Conservation (phyloP, 768 basidiomycete species). For the Chalciporus piperatus region DNA sequence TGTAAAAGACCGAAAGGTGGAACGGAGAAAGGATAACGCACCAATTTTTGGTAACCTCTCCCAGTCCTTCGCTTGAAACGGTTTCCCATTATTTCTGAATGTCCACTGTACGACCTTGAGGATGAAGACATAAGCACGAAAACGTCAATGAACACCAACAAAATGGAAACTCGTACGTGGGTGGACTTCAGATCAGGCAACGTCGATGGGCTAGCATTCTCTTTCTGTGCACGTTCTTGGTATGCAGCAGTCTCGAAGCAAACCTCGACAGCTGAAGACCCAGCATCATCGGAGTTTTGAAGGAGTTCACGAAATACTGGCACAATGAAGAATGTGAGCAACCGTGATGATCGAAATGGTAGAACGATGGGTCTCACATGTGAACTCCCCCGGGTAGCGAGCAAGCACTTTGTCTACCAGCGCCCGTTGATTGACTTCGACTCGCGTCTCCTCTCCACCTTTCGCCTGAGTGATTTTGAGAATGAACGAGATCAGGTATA, state of each 20-base stretch:
- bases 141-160: not conserved
- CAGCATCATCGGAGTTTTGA: slow-evolving; percentile 93
- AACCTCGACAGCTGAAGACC: slow-evolving; percentile 69
- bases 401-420: slow-evolving; percentile 94
- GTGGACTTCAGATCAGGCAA: slow-evolving; percentile 67
- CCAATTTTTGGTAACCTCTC: slow-evolving; percentile 85
- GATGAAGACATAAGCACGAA: not conserved
- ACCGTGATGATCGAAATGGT: not conserved
- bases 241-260: slow-evolving; percentile 63
- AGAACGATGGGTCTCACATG: slow-evolving; percentile 39
- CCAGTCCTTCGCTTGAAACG: slow-evolving; percentile 88
- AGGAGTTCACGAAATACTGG: slow-evolving; percentile 74
- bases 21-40: slow-evolving; percentile 23
- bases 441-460: slow-evolving; percentile 58
- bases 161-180: slow-evolving; percentile 35
- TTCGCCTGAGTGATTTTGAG: slow-evolving; percentile 33
- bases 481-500: not conserved
- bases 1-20: not conserved
- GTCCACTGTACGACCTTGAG: slow-evolving; percentile 74
- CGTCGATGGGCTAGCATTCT: slow-evolving; percentile 6
- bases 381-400: slow-evolving; percentile 91
- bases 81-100: slow-evolving; percentile 82
- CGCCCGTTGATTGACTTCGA: slow-evolving; percentile 88
- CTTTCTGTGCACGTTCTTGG: slow-evolving; percentile 27
- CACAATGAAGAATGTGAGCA: not conserved